These are phyloP conservation scores for Copromyces sp. DNA, from an alignment of 495 filamentous ascomycete genomes.

Conservation along the genomic window DNA sequence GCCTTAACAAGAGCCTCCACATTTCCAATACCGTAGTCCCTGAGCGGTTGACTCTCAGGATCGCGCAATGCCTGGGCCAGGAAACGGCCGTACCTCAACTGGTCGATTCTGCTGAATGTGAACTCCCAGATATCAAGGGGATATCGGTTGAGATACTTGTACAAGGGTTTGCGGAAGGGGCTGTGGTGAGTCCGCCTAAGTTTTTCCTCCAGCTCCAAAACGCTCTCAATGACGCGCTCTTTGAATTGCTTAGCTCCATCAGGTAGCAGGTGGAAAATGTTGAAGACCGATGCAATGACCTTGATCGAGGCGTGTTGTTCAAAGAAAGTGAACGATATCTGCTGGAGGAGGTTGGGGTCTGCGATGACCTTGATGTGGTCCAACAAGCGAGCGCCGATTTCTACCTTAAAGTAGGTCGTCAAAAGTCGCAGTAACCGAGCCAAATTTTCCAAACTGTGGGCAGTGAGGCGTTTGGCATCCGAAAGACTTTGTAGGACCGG, in stretches of 20 bases:
- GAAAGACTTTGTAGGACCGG: conserved; percentile 94
- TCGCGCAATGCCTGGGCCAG: conserved; percentile 82
- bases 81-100: conserved; percentile 85
- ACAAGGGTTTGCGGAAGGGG: conserved; percentile 84
- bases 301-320: conserved; percentile 88
- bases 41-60: conserved; percentile 60
- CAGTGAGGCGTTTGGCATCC: conserved; percentile 81
- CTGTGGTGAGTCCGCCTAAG: conserved; percentile 84
- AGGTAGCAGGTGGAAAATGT: conserved; percentile 91
- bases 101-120: conserved; percentile 62
- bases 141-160: conserved; percentile 89
- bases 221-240: conserved; percentile 75
- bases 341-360: conserved; percentile 66
- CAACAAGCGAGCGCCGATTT: conserved; percentile 82
- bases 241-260: conserved; percentile 84
- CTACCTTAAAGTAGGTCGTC: conserved; percentile 98
- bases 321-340: conserved; percentile 85
- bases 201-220: conserved; percentile 77
- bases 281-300: conserved; percentile 84
- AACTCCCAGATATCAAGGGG: conserved; percentile 78
- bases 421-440: conserved; percentile 78
- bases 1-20: conserved; percentile 56
- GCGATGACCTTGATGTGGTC: conserved; percentile 91
- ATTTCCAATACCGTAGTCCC: conserved; percentile 63
- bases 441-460: conserved; percentile 83